Conservation (phyloP, 495 filamentous ascomycete genomes). For the Massariosphaeria phaeospora region DNA sequence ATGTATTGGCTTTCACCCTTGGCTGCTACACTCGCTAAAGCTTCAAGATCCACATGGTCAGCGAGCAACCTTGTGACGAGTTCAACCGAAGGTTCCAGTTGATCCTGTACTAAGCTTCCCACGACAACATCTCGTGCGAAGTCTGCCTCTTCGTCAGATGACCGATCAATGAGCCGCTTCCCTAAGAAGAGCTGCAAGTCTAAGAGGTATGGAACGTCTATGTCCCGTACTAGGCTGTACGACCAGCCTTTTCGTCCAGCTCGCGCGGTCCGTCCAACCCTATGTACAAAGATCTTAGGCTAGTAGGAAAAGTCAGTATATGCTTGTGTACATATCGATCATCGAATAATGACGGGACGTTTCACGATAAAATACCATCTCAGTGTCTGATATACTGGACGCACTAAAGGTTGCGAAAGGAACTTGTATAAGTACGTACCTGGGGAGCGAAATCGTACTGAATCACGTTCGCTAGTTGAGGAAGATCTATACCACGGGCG, state of each 20-base stretch:
- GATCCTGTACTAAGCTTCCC: constrained; percentile 63
- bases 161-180: constrained; percentile 64
- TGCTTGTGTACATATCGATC: no score
- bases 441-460: constrained; percentile 99
- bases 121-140: constrained; percentile 78
- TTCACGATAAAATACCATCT: no score
- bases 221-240: constrained; percentile 80
- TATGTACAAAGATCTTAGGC: constrained; percentile 93
- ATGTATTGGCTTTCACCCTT: constrained; percentile 92
- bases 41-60: constrained; percentile 66
- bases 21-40: constrained; percentile 64
- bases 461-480: constrained; percentile 91
- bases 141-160: constrained; percentile 51
- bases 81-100: constrained; percentile 68
- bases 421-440: no score
- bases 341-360: no score
- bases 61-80: constrained; percentile 70
- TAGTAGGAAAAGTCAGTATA: no score
- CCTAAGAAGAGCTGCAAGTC: constrained; percentile 95
- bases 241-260: constrained; percentile 90
- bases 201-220: constrained; percentile 83
- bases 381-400: no score
- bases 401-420: no score
- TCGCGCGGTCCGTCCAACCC: constrained; percentile 90
- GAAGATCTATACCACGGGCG: constrained; percentile 96